Evolutionary conservation across 192 early-diverging fungal species (phyloP).

Genomic region (Backusella westeae): DNA sequence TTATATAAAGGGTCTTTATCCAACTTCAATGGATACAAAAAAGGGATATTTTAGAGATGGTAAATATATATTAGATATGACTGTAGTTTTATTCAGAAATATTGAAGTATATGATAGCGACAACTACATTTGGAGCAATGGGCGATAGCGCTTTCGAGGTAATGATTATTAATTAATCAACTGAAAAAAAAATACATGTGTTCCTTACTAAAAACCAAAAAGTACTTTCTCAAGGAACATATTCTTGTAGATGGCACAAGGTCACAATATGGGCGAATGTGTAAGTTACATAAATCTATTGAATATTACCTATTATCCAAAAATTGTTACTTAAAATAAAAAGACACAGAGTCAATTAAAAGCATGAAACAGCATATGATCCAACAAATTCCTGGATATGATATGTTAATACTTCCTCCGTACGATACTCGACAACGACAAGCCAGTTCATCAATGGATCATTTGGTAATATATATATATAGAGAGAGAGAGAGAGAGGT

Average conservation of each 20-base stretch:
- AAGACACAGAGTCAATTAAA: constrained; percentile 35
- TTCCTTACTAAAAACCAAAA: background rate
- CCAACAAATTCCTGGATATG: constrained; percentile 16
- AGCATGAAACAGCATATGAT: constrained; percentile 33
- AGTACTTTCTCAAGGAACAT: constrained; percentile 63
- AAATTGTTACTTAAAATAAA: background rate
- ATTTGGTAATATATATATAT: constrained; percentile 22
- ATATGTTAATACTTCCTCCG: constrained; percentile 21
- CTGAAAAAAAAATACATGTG: background rate
- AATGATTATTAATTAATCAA: background rate
- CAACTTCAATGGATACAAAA: constrained; percentile 45
- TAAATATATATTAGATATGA: constrained; percentile 13
- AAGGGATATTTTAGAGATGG: constrained; percentile 25
- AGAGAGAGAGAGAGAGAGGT: background rate
- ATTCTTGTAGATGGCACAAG: constrained; percentile 38
- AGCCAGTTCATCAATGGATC: constrained; percentile 23
- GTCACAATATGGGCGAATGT: constrained; percentile 36
- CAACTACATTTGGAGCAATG: constrained; percentile 42
- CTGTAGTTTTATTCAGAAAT: background rate
- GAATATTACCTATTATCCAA: background rate
- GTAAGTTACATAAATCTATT: constrained; percentile 23
- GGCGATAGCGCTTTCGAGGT: constrained; percentile 62
- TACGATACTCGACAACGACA: constrained; percentile 13
- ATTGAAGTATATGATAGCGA: background rate
- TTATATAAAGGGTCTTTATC: constrained; percentile 62